Evolutionary conservation across 768 basidiomycete genomes (phyloP).

Genomic region (Psilocybe cyanescens): DNA sequence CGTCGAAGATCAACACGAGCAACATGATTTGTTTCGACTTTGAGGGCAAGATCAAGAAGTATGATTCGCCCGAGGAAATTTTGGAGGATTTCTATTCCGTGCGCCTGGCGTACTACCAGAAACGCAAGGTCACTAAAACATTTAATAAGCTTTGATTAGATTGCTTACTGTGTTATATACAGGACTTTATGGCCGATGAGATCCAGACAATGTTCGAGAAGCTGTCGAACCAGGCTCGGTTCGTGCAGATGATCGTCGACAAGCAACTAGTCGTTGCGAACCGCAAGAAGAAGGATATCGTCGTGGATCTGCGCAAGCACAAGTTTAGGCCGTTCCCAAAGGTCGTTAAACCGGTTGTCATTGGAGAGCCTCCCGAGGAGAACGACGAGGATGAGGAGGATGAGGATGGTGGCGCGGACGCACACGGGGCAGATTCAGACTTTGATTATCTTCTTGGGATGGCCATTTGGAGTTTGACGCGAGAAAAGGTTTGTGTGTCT

Average conservation of each 20-base stretch:
- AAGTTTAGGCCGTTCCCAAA: slow-evolving; percentile 96
- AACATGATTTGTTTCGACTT: slow-evolving; percentile 99
- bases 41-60: slow-evolving; percentile 95
- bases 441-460: slow-evolving; percentile 95
- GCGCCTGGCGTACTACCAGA: slow-evolving; percentile 90
- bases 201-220: slow-evolving; percentile 82
- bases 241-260: slow-evolving; percentile 94
- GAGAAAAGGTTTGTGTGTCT: slow-evolving; percentile 72
- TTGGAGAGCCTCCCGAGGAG: slow-evolving; percentile 57
- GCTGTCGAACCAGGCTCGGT: slow-evolving; percentile 93
- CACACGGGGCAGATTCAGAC: slow-evolving; percentile 49
- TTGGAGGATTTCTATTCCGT: slow-evolving; percentile 91
- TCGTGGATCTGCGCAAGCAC: slow-evolving; percentile 78
- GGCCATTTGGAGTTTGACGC: slow-evolving; percentile 94
- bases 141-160: background rate
- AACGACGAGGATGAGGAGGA: slow-evolving; percentile 49
- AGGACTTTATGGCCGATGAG: slow-evolving; percentile 88
- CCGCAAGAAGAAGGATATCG: slow-evolving; percentile 87
- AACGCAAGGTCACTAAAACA: slow-evolving; percentile 74
- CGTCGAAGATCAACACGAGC: slow-evolving; percentile 79
- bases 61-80: slow-evolving; percentile 87
- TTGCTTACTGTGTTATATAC: slow-evolving; percentile 15
- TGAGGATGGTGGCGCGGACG: slow-evolving; percentile 52
- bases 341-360: slow-evolving; percentile 63
- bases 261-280: slow-evolving; percentile 82